Evolutionary conservation across 1,284 basidiomycete species (phyloP).

Genomic region (Schizophyllum amplum): DNA sequence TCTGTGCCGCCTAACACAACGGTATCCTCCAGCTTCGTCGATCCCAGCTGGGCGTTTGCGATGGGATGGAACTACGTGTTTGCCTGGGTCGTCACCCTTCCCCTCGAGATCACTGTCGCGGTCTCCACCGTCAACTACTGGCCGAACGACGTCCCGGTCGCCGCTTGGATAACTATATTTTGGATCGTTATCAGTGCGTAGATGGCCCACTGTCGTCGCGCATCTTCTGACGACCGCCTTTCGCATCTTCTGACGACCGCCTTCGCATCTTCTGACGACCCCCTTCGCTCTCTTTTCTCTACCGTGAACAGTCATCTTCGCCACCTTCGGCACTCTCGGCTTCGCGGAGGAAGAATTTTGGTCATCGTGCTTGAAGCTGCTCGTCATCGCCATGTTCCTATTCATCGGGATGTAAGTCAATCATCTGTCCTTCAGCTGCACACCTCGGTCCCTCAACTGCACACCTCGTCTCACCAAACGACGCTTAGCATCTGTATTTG

Average conservation of each 20-base stretch:
- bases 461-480: too few species aligned
- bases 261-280: too few species aligned
- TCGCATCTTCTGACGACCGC: too few species aligned
- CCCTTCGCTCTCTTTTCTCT: too few species aligned
- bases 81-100: slow-evolving; percentile 35
- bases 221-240: too few species aligned
- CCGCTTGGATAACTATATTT: slow-evolving; percentile 43
- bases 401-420: slow-evolving; percentile 39
- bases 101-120: slow-evolving; percentile 37
- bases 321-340: slow-evolving; percentile 34
- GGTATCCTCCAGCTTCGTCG: slow-evolving; percentile 37
- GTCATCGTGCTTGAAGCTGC: slow-evolving; percentile 47
- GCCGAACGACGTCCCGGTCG: slow-evolving; percentile 27
- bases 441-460: neutral
- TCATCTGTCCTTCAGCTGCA: neutral
- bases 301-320: slow-evolving; percentile 28
- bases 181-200: slow-evolving; percentile 33
- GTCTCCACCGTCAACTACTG: slow-evolving; percentile 37
- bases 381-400: slow-evolving; percentile 45
- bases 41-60: slow-evolving; percentile 45
- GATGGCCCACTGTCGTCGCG: too few species aligned
- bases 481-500: too few species aligned
- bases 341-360: slow-evolving; percentile 52
- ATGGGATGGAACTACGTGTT: slow-evolving; percentile 45
- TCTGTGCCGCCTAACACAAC: too few species aligned